Evolutionary conservation across 2,329 filamentous ascomycete genomes (phyloP).

Genomic region (Aspergillus latus): DNA sequence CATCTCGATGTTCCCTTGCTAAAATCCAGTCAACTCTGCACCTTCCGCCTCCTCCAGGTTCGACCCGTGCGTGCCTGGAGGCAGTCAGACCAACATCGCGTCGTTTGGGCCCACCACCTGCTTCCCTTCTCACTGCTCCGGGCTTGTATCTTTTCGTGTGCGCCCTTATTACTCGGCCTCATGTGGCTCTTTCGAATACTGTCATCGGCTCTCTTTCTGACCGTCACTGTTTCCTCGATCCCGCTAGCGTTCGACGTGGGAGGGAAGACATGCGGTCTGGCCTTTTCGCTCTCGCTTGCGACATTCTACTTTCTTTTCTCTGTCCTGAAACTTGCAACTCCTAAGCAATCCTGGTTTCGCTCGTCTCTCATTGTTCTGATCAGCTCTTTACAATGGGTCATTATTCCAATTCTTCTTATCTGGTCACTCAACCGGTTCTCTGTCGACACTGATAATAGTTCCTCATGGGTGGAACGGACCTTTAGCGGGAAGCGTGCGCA

Average conservation of each 20-base stretch:
- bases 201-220: slow-evolving; percentile 80
- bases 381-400: slow-evolving; percentile 77
- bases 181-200: slow-evolving; percentile 84
- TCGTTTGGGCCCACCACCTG: slow-evolving; percentile 5
- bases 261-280: slow-evolving; percentile 87
- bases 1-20: slow-evolving; percentile 15
- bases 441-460: slow-evolving; percentile 69
- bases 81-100: slow-evolving; percentile 1
- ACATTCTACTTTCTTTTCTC: slow-evolving; percentile 91
- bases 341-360: slow-evolving; percentile 73
- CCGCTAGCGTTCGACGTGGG: slow-evolving; percentile 98
- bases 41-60: slow-evolving; percentile 9
- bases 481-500: slow-evolving; percentile 65
- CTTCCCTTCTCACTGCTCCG: slow-evolving; percentile 11
- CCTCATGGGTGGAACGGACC: slow-evolving; percentile 78
- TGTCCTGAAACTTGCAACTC: slow-evolving; percentile 73
- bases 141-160: background rate
- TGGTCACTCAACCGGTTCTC: slow-evolving; percentile 96
- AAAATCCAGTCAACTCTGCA: slow-evolving; percentile 10
- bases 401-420: slow-evolving; percentile 83
- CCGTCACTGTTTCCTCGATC: slow-evolving; percentile 91
- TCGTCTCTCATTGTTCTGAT: slow-evolving; percentile 69
- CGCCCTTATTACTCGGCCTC: slow-evolving; percentile 26
- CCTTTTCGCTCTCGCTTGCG: slow-evolving; percentile 86
- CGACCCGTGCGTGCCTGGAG: slow-evolving; percentile 1